Conservation (phyloP, 768 basidiomycete genomes). For the Boletus pseudopeckii region DNA sequence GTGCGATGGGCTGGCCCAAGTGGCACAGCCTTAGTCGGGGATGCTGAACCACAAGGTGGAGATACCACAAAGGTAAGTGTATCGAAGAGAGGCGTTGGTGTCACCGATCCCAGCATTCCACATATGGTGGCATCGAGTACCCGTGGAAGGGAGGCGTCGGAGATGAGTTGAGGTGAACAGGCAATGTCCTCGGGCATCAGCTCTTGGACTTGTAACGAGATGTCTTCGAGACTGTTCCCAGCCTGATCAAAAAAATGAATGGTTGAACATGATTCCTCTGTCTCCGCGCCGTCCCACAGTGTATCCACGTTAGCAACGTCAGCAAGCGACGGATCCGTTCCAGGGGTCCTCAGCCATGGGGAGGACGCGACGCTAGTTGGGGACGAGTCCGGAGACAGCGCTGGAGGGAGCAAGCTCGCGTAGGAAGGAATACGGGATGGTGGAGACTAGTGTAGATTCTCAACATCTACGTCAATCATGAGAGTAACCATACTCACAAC, state of each 20-base stretch:
- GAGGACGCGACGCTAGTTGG: constrained; percentile 25
- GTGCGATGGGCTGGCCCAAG: neutral
- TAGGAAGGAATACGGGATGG: neutral
- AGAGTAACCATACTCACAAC: constrained; percentile 11
- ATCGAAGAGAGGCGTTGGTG: neutral
- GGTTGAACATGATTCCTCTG: neutral
- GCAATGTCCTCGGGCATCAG: constrained; percentile 24
- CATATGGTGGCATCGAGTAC: neutral
- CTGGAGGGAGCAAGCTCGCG: constrained; percentile 6
- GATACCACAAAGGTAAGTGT: neutral
- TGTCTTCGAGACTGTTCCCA: constrained; percentile 13
- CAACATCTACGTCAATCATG: neutral
- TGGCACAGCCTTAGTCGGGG: neutral
- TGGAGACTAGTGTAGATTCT: constrained; percentile 4
- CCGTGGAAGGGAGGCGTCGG: neutral
- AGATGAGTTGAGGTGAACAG: constrained; percentile 1
- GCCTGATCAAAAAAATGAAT: constrained; percentile 14
- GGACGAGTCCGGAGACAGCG: constrained; percentile 26
- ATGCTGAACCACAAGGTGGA: neutral
- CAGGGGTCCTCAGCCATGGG: constrained; percentile 20
- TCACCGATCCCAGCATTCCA: neutral
- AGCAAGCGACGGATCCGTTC: neutral
- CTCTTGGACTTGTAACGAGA: neutral
- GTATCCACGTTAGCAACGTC: neutral
- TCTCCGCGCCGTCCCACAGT: neutral